Evolutionary conservation across 2,329 filamentous ascomycete species (phyloP), one percentile per base, ranked within the genome.

Genomic region (Bipolaris victoriae): DNA sequence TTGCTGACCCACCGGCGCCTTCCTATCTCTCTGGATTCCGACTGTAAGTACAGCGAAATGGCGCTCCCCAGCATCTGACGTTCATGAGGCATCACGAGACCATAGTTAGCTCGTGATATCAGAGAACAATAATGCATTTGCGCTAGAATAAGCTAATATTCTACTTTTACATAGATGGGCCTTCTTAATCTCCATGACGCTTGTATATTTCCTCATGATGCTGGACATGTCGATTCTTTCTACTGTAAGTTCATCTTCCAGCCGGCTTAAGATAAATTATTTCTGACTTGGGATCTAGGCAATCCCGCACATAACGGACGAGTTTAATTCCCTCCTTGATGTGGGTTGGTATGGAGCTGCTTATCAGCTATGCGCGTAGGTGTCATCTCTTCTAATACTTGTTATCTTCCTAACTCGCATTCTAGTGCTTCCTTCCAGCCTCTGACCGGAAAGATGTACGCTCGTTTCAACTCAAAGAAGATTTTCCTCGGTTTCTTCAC

Each of bases 401-500:
- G 4, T n/a, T 7, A 18, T 26, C 16, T 3, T 20, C 10, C 37
- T 40, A 40, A 40, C 37, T 2, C 4, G 10, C 7, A 20, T 3
- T 9, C 16, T 40, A 37, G 47, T 40, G 47, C 47, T 5, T 26
- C 47, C 0, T 49, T 37, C 5, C 35, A 37, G 46, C 63, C 63
- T 36, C 43, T 67, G 13, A 60, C 61, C 3, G 64, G 64, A 10
- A 67, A 61, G 18, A 60, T 67, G 52, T 66, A 61, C 39, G 49
- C 58, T 10, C 45, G 44, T 3, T 56, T 61, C 44, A 51, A 51
- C 22, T 4, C 62, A 60, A 48, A 44, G 52, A 15, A 15, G 5
- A 15, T 47, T n/a, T 47, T 47, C 13, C 31, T 47, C 1, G 18
- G 22, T 9, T 35, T 35, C 18, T 35, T 63, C 41, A 43, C 51